Percentiles rank a stretch among this genome's conserved stretches.
phyloP scores from a whole-genome alignment of 1,139 yeast genomes.

The Kluyveromyces marxianus region DNA sequence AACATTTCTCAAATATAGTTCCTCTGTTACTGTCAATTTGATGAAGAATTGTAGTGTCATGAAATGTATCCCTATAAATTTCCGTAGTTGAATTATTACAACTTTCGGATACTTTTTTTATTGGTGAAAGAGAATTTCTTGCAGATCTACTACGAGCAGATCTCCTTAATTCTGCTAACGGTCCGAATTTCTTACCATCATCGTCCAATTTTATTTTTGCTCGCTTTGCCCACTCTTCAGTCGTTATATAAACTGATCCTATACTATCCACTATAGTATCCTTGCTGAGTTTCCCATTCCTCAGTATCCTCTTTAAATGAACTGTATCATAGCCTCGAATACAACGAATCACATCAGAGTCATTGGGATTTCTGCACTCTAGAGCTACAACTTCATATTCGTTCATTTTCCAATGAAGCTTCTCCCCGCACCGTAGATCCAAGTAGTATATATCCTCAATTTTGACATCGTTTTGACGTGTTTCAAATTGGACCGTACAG shows the following conservation, averaged over 20 bases:
- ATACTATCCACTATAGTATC: slow-evolving; percentile 16
- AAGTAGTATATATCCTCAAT: slow-evolving; percentile 27
- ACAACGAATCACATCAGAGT: slow-evolving; percentile 36
- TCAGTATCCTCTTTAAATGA: slow-evolving; percentile 29
- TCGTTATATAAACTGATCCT: slow-evolving; percentile 20
- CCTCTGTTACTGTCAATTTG: slow-evolving; percentile 1
- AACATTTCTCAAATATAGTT: slow-evolving; percentile 34
- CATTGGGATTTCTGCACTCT: slow-evolving; percentile 20
- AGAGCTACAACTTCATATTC: slow-evolving; percentile 43
- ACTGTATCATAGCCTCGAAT: slow-evolving; percentile 53
- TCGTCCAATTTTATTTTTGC: slow-evolving; percentile 17
- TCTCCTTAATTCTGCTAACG: slow-evolving; percentile 15
- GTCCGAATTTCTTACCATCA: slow-evolving; percentile 7
- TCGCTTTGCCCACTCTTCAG: slow-evolving; percentile 28
- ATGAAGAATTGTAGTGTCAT: slow-evolving; percentile 1
- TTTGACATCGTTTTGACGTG: slow-evolving; percentile 15
- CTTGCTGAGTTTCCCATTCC: slow-evolving; percentile 18
- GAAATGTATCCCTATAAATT: slow-evolving; percentile 2
- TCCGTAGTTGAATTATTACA: background rate
- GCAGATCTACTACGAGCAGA: slow-evolving; percentile 22
- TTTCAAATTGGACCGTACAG: slow-evolving; percentile 18
- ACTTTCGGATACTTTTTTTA: slow-evolving; percentile 8
- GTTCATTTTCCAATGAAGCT: slow-evolving; percentile 26
- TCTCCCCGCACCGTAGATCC: slow-evolving; percentile 39
- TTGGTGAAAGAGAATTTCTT: slow-evolving; percentile 12